These are phyloP conservation scores for Lecanicillium sp. DNA, from an alignment of 2,329 filamentous ascomycete genomes.

Conservation along the genomic window DNA sequence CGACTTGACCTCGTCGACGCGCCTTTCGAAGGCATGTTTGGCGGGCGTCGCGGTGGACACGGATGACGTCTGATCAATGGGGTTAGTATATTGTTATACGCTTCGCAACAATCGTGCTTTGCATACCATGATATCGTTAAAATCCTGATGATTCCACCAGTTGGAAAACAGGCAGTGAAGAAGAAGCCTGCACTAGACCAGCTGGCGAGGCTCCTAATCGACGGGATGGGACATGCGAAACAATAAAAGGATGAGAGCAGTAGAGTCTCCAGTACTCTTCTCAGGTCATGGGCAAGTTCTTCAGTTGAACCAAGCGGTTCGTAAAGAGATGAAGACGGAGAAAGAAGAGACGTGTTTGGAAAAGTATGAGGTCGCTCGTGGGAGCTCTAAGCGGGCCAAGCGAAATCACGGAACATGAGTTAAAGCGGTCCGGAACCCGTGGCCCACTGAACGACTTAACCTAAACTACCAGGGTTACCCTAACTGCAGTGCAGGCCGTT, in stretches of 20 bases:
- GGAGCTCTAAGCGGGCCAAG: background rate
- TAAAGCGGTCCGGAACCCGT: conserved; percentile 7
- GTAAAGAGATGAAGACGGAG: conserved; percentile 4
- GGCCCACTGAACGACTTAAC: too few relatives aligned
- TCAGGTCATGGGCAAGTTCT: conserved; percentile 1
- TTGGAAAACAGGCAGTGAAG: background rate
- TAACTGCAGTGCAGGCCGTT: too few relatives aligned
- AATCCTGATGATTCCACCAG: background rate
- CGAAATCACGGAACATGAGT: conserved; percentile 6
- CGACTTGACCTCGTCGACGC: conserved; percentile 75
- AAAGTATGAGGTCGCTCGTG: background rate
- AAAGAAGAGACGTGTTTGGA: conserved; percentile 4
- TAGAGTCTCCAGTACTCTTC: conserved; percentile 4
- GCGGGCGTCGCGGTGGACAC: conserved; percentile 63
- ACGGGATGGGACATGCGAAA: conserved; percentile 4
- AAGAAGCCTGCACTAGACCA: conserved; percentile 6
- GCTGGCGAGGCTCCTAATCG: conserved; percentile 4
- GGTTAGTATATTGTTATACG: conserved; percentile 2
- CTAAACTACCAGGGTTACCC: too few relatives aligned
- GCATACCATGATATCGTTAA: conserved; percentile 3
- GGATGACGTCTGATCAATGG: conserved; percentile 53
- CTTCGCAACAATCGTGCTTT: background rate
- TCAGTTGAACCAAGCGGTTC: conserved; percentile 1
- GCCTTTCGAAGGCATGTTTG: conserved; percentile 68
- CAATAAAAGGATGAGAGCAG: conserved; percentile 1